Percentiles rank a stretch among this genome's conserved stretches.
phyloP scores from a whole-genome alignment of 495 filamentous ascomycete genomes.

The Thozetella sp. region DNA sequence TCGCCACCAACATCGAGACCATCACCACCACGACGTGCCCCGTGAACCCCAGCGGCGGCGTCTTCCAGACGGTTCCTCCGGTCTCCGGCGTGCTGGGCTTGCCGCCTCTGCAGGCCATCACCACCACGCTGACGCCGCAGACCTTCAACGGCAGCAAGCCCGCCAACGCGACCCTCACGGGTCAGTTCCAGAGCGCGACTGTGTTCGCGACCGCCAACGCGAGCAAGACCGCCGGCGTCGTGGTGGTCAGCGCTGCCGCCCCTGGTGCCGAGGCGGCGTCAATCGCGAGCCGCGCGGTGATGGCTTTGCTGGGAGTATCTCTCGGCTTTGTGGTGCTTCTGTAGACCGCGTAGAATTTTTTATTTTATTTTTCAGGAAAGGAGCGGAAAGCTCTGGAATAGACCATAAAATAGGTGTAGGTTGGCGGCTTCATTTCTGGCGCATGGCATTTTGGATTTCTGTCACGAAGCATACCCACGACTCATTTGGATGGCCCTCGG shows the following conservation, averaged over 20 bases:
- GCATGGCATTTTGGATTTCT: not conserved
- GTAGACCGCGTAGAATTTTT: too few species aligned
- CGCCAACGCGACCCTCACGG: conserved; percentile 4
- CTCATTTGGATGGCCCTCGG: too few species aligned
- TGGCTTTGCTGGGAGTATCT: not conserved
- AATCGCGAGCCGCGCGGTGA: not conserved
- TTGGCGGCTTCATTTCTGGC: not conserved
- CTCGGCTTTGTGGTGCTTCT: too few species aligned
- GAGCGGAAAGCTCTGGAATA: too few species aligned
- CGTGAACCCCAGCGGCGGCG: conserved; percentile 6
- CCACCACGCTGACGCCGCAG: not conserved
- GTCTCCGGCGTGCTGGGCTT: not conserved
- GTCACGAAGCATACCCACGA: too few species aligned
- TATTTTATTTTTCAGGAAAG: too few species aligned
- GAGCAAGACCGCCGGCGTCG: not conserved
- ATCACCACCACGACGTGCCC: conserved; percentile 15
- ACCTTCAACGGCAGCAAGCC: not conserved
- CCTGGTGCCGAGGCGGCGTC: not conserved
- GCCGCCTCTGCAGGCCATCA: conserved; percentile 3
- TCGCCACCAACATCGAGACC: conserved; percentile 10
- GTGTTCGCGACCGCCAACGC: not conserved
- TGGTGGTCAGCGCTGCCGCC: not conserved
- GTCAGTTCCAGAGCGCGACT: not conserved
- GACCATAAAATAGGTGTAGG: not conserved
- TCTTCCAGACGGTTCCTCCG: conserved; percentile 6